phyloP scores from a whole-genome alignment of 1,284 basidiomycete species.

The Austroboletus sp. region DNA sequence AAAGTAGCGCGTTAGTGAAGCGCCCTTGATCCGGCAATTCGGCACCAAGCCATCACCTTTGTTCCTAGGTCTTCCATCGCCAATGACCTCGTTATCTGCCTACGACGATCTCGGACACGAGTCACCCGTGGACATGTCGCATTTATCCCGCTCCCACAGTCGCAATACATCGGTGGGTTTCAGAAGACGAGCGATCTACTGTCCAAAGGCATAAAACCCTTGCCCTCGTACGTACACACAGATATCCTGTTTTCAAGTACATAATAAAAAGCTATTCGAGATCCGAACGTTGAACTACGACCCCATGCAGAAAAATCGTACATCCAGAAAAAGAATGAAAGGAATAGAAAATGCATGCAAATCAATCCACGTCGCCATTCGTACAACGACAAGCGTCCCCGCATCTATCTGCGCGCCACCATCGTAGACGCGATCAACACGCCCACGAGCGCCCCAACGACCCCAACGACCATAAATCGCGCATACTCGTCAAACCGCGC shows the following conservation, averaged over 20 bases:
- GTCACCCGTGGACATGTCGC: background rate
- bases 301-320: background rate
- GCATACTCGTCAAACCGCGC: constrained; percentile 52
- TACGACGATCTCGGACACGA: too few species aligned
- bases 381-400: background rate
- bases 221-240: too few species aligned
- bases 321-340: background rate
- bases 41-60: constrained; percentile 7
- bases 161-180: too few species aligned
- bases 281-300: too few species aligned
- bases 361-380: background rate
- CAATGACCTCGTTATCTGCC: too few species aligned
- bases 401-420: constrained; percentile 17
- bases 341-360: background rate
- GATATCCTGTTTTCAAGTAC: too few species aligned
- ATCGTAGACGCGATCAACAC: constrained; percentile 50
- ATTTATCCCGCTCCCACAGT: constrained; percentile 3
- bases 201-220: too few species aligned
- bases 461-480: constrained; percentile 56
- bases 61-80: too few species aligned
- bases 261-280: too few species aligned
- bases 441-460: constrained; percentile 56
- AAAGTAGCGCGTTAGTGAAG: constrained; percentile 1
- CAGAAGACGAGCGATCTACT: too few species aligned
- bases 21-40: constrained; percentile 25